Base-by-base conservation (phyloP, 129 eudicot species). In the Glebionis coronaria region DNA sequence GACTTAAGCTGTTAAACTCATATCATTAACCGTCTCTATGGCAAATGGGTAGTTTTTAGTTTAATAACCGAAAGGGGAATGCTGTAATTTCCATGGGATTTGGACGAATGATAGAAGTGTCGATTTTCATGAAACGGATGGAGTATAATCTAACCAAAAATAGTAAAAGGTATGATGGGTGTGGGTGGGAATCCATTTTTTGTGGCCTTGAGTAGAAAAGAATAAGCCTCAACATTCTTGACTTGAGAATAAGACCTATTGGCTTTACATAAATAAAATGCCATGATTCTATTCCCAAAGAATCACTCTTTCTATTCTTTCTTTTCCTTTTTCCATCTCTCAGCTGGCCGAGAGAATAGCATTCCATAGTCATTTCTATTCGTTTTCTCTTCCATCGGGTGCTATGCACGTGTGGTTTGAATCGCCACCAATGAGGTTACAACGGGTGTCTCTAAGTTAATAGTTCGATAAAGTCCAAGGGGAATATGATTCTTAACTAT, bases 301-400 rank as follows among this genome's bases (percentile, higher is more conserved):
- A 76, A 76, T 76, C 65, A 60, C 51, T 76, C 70, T 68, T 60
- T 60, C 35, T 46, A 60, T 68, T 68, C 70, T 45, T 66, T 19
- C 70, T 78, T 80, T 71, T 64, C 38, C 70, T 25, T 64, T 76
- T 44, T 49, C 82, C 71, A 70, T 61, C 69, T 44, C 67, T 63
- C 56, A 42, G 75, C 75, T 12, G 44, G 42, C 42, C 15, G 44
- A 45, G 52, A 75, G 74, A 75, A 75, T 75, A 67, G 68, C 83
- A 85, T 91, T 91, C 94, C 78, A 81, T 75, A 77, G 94, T 83
- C 90, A 79, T 91, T 79, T 85, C 84, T 65, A 70, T 81, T 82
- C 56, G 64, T 72, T 65, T 65, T 71, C 79, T 69, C 75, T 62
- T 57, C 73, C 65, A 61, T 63, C 73, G 76, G 74, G 70, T 67